These are phyloP conservation scores for Naganishia albida DNA, from an alignment of 1,284 basidiomycete genomes.

Conservation along the genomic window DNA sequence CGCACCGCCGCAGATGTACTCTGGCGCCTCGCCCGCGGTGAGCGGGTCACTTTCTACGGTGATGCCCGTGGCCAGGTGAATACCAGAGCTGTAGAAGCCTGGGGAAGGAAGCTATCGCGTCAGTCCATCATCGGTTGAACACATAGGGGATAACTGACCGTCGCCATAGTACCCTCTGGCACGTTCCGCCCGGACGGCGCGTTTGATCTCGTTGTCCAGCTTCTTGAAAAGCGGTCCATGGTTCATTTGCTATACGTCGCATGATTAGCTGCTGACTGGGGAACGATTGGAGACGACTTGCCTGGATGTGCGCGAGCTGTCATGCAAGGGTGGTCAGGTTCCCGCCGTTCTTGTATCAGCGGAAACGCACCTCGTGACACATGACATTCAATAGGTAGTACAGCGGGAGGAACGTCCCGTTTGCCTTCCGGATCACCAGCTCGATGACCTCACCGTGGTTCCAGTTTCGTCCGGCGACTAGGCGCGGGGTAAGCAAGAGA, in stretches of 20 bases:
- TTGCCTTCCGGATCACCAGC: conserved; percentile 51
- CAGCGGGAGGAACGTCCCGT: conserved; percentile 49
- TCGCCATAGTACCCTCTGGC: conserved; percentile 50
- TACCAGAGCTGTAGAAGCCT: conserved; percentile 33
- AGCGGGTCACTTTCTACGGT: conserved; percentile 8
- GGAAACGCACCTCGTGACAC: conserved; percentile 50
- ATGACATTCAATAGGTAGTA: conserved; percentile 46
- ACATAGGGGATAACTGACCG: conserved; percentile 38
- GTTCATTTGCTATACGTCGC: conserved; percentile 51
- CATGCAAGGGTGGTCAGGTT: neutral
- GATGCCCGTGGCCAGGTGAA: conserved; percentile 23
- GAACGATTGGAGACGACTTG: conserved; percentile 23
- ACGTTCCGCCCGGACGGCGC: conserved; percentile 46
- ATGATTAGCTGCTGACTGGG: neutral
- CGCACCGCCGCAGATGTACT: conserved; percentile 33
- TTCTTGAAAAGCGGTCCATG: conserved; percentile 52
- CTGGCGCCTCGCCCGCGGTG: conserved; percentile 24
- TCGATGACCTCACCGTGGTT: conserved; percentile 56
- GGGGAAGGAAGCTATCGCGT: neutral
- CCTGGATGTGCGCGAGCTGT: conserved; percentile 53
- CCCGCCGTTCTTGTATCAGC: neutral
- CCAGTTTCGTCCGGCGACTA: conserved; percentile 54
- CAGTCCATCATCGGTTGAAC: neutral
- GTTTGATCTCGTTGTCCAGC: conserved; percentile 49
- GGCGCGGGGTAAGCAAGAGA: too few species aligned